phyloP scores from a whole-genome alignment of 2,329 filamentous ascomycete genomes.

The Pyrenophora seminiperda region DNA sequence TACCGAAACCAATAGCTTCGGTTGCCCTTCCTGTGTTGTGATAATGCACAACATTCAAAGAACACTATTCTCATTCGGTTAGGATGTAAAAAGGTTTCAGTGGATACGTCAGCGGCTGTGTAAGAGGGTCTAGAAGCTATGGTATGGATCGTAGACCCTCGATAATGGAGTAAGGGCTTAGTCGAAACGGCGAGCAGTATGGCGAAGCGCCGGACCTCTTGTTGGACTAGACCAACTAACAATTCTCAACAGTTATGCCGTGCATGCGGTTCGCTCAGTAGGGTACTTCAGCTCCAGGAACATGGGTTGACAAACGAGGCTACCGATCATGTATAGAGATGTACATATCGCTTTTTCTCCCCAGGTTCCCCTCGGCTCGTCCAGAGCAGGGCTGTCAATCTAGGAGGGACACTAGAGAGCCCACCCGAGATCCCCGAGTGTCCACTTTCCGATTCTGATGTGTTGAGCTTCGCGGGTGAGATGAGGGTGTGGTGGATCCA shows the following conservation, averaged over 20 bases:
- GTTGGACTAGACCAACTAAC: no score
- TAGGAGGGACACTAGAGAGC: conserved; percentile 6
- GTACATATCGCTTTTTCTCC: neutral
- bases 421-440: conserved; percentile 24
- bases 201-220: conserved; percentile 32
- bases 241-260: conserved; percentile 17
- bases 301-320: conserved; percentile 8
- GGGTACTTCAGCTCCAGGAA: conserved; percentile 7
- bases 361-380: neutral
- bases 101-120: conserved; percentile 23
- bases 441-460: conserved; percentile 14
- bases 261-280: conserved; percentile 10
- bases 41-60: neutral
- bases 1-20: neutral
- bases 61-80: no score
- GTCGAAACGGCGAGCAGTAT: conserved; percentile 27
- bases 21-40: neutral
- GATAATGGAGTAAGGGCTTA: conserved; percentile 1
- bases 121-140: conserved; percentile 22
- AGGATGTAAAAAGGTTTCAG: neutral
- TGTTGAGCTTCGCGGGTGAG: conserved; percentile 15
- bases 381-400: conserved; percentile 1
- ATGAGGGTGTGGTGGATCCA: conserved; percentile 23
- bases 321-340: conserved; percentile 1
- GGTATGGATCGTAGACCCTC: conserved; percentile 9